Base-by-base conservation (phyloP, 176 grass and related monocot genomes). In the Lolium perenne region DNA sequence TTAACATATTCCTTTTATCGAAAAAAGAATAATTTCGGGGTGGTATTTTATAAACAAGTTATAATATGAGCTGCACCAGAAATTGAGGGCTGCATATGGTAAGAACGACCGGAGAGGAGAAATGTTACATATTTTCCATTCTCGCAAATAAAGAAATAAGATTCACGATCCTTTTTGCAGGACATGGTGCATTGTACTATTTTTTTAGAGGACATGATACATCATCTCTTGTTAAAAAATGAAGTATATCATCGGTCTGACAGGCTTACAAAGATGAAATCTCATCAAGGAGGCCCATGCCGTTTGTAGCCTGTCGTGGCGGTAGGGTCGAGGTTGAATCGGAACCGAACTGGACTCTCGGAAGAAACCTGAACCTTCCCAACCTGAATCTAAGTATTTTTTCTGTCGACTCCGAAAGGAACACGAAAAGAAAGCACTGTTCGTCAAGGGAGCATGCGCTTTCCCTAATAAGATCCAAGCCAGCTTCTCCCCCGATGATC, bases 401-500 rank as follows among this genome's bases (percentile, higher is more conserved):
- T 21, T 55, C 56, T 43, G 3, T 14, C 32, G 40, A 65, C 78
- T 48, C 78, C 14, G 16, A 32, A 48, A 49, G 40, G 41, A 25
- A 49, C 16, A 22, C 46, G 40, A 49, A 74, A 74, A 67, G n/a
- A 74, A 49, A 73, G 13, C 69, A 12, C 20, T 13, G 69, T 22
- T 72, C 20, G 6, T 13, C 5, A 32, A 32, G 25, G 32, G 10
- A 38, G 65, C 65, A 38, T 9, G 13, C 7, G 10, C 12, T 13
- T 50, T 74, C 71, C 71, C 46, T 14, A 74, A 74, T 50, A 71
- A 74, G 73, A 54, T 54, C 73, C 35, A 17, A 38, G 15, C 9
- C 15, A 32, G 25, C 5, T 15, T 68, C 32, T 38, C 64, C 29
- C 32, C 15, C 35, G 64, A 74, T 17, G 64, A 51, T 51, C 71